Evolutionary conservation across 208 protist species (phyloP).

Genomic region (Trypanosoma caninum): DNA sequence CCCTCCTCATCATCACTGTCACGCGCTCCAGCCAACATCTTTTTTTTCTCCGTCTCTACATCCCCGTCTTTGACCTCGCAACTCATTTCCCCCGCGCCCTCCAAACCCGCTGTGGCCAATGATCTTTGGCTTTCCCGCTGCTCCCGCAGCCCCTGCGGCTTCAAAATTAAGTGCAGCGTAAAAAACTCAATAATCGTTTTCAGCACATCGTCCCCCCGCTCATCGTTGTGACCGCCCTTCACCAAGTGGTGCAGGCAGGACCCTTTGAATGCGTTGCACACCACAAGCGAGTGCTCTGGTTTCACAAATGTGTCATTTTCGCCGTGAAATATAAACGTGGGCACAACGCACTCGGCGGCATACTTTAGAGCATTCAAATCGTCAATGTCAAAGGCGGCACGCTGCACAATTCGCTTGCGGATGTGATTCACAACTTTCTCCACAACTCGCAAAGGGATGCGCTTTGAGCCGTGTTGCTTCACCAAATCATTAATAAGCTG

Average conservation of each 20-base stretch:
- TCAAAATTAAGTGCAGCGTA: constrained; percentile 71
- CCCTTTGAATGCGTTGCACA: constrained; percentile 55
- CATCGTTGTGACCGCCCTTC: constrained; percentile 91
- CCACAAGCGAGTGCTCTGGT: constrained; percentile 66
- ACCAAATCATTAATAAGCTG: constrained; percentile 84
- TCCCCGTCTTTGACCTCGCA: no score
- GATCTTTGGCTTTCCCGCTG: background rate
- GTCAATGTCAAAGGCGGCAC: constrained; percentile 93
- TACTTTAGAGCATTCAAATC: constrained; percentile 85
- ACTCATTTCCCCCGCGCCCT: no score
- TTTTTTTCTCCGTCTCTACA: no score
- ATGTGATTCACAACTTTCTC: constrained; percentile 80
- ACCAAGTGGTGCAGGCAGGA: constrained; percentile 72
- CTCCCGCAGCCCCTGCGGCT: constrained; percentile 32
- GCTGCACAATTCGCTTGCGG: constrained; percentile 80
- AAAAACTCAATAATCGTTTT: constrained; percentile 83
- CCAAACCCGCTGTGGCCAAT: no score
- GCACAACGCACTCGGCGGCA: constrained; percentile 75
- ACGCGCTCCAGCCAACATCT: no score
- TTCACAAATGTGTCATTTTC: constrained; percentile 90
- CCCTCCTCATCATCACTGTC: no score
- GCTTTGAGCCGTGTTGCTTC: constrained; percentile 41
- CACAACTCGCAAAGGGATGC: constrained; percentile 76
- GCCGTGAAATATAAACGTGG: constrained; percentile 90
- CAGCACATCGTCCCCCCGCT: constrained; percentile 73